Base-by-base conservation (phyloP, 352 stramenopile genomes). In the Pythium aphanidermatum region DNA sequence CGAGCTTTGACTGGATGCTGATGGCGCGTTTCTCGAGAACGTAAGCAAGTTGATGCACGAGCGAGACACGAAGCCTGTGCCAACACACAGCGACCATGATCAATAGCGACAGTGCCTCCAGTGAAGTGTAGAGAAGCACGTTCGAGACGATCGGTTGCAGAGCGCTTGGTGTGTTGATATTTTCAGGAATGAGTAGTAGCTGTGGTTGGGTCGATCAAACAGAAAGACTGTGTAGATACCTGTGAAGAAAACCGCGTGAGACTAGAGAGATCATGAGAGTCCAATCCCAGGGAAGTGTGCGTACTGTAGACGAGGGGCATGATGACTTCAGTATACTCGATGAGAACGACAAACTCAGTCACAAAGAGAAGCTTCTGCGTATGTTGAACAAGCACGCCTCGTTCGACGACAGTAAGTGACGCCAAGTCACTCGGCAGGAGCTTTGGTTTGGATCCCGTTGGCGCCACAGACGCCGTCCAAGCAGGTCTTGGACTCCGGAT, bases 311-410 rank as follows among this genome's bases (percentile, higher is more conserved):
- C 48, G 7, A 62, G 34, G 5, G 47, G 47, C 38, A 77, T 57
- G 29, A 77, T 47, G 14, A 57, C 45, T n/a, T 77, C 63, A 17
- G 65, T 50, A 31, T 71, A 77, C 24, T 70, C 63, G 13, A 62
- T 43, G n/a, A 69, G 51, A 4, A 64, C 43, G 11, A 64, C 21
- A 20, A 62, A 74, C 38, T 78, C 63, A 14, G 46, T 56, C 3
- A 55, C 46, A 28, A 65, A 74, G 3, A 71, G 39, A 12, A 63
- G n/a, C 19, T 34, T 24, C n/a, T 57, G 50, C 0, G 55, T 55
- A 2, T 61, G 26, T 14, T 36, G 46, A 8, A 65, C 40, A 7
- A 54, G 24, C 23, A 49, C 27, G 6, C 49, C 17, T 8, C 37
- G 47, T 33, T 47, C 48, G 25, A 47, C 41, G 7, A 37, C 28